Percentiles rank a stretch among this genome's conserved stretches.
phyloP scores from a whole-genome alignment of 805 yeast genomes.

The Yamadazyma laniorum region DNA sequence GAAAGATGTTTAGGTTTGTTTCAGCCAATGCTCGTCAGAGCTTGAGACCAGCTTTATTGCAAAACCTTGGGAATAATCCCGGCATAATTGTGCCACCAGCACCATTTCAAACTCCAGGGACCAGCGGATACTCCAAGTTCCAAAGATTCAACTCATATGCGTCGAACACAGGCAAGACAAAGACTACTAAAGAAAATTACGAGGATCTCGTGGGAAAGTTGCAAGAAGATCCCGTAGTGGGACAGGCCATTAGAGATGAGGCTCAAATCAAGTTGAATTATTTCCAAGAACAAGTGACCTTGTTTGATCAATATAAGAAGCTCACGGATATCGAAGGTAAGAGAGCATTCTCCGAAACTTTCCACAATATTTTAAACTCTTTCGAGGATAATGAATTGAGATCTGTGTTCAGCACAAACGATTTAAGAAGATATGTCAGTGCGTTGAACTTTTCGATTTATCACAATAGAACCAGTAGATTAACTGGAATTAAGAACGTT shows the following conservation, averaged over 20 bases:
- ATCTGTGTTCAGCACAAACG: conserved; percentile 16
- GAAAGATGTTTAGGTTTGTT: conserved; percentile 37
- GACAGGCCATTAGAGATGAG: conserved; percentile 21
- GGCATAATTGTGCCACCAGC: conserved; percentile 12
- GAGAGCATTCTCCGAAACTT: conserved; percentile 17
- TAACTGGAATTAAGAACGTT: conserved; percentile 32
- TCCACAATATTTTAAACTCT: conserved; percentile 17
- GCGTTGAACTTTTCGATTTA: conserved; percentile 25
- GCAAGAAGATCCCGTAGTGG: conserved; percentile 22
- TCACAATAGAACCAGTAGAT: conserved; percentile 30
- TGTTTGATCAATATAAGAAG: conserved; percentile 20
- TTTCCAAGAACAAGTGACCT: conserved; percentile 29
- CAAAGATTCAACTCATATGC: conserved; percentile 21
- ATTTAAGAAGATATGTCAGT: conserved; percentile 22
- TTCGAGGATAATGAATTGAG: conserved; percentile 23
- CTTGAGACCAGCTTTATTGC: conserved; percentile 36
- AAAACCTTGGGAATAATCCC: conserved; percentile 34
- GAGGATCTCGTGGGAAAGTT: conserved; percentile 21
- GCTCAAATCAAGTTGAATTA: conserved; percentile 20
- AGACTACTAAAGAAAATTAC: conserved; percentile 1
- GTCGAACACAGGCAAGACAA: not conserved
- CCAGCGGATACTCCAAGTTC: conserved; percentile 11
- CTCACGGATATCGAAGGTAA: conserved; percentile 16
- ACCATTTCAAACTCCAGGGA: conserved; percentile 3
- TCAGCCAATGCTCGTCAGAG: conserved; percentile 36